Evolutionary conservation across 2,329 filamentous ascomycete species (phyloP).

Genomic region (Hysterium pulicare): DNA sequence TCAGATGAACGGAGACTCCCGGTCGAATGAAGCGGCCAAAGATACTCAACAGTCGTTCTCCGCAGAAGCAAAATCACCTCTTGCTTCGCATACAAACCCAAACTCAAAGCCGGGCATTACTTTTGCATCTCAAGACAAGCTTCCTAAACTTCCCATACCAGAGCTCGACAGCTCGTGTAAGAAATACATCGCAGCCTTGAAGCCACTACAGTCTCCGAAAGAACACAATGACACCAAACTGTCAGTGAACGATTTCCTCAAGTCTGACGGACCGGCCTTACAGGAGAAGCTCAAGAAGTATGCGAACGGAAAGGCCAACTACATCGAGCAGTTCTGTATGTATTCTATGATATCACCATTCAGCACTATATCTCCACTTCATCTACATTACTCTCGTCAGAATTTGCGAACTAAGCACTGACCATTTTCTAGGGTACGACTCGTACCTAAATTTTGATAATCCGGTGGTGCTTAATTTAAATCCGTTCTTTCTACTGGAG

Average conservation of each 20-base stretch:
- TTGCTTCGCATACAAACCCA: slow-evolving; percentile 50
- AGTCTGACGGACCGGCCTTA: slow-evolving; percentile 73
- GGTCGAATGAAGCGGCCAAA: slow-evolving; percentile 53
- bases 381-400: slow-evolving; percentile 8
- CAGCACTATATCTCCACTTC: slow-evolving; percentile 4
- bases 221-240: slow-evolving; percentile 80
- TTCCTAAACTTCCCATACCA: slow-evolving; percentile 90
- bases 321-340: slow-evolving; percentile 98
- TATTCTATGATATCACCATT: slow-evolving; percentile 15
- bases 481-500: slow-evolving; percentile 95
- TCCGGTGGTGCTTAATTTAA: slow-evolving; percentile 93
- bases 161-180: slow-evolving; percentile 74
- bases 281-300: slow-evolving; percentile 90
- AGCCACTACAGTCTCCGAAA: slow-evolving; percentile 73
- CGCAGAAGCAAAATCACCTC: slow-evolving; percentile 45
- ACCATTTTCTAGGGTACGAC: slow-evolving; percentile 73
- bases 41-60: slow-evolving; percentile 49
- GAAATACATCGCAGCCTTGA: slow-evolving; percentile 75
- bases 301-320: slow-evolving; percentile 85
- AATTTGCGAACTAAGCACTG: slow-evolving; percentile 15
- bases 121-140: slow-evolving; percentile 80
- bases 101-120: slow-evolving; percentile 70
- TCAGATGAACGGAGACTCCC: slow-evolving; percentile 33
- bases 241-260: slow-evolving; percentile 80
- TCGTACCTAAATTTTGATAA: slow-evolving; percentile 98